Conservation (phyloP, 2,329 filamentous ascomycete genomes). For the Orbilia brochopaga region DNA sequence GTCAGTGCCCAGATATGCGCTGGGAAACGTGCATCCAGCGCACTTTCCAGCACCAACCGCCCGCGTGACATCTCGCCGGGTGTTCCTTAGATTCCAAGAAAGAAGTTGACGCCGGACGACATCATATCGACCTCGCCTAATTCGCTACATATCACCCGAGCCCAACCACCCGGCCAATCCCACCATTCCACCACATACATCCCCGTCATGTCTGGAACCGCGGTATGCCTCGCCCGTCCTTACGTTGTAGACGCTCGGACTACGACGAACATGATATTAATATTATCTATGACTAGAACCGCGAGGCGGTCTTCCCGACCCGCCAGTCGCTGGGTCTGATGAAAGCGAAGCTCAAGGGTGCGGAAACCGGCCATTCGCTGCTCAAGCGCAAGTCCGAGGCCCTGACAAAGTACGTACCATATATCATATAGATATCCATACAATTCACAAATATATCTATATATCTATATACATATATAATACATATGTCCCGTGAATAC, state of each 20-base stretch:
- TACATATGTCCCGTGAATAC: conserved; percentile 37
- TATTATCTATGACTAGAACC: conserved; percentile 68
- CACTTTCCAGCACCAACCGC: conserved; percentile 22
- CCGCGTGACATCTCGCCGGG: too few relatives aligned
- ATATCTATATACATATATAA: conserved; percentile 1
- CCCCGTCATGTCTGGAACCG: conserved; percentile 43
- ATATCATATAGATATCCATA: conserved; percentile 39
- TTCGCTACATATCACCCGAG: conserved; percentile 10
- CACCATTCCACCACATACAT: conserved; percentile 9
- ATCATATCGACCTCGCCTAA: neutral
- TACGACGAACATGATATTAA: too few relatives aligned
- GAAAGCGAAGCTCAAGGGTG: conserved; percentile 97
- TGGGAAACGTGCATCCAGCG: neutral
- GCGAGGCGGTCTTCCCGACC: conserved; percentile 96
- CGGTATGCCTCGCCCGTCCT: too few relatives aligned
- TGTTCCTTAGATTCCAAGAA: too few relatives aligned
- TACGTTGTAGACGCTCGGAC: too few relatives aligned
- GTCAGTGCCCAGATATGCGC: conserved; percentile 25
- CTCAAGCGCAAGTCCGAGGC: conserved; percentile 98
- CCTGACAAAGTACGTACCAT: conserved; percentile 78
- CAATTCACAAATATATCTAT: conserved; percentile 8
- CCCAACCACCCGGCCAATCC: conserved; percentile 12
- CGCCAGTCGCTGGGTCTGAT: conserved; percentile 95
- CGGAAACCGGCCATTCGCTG: conserved; percentile 87
- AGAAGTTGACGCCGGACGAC: neutral